Conservation (phyloP, 768 basidiomycete genomes). For the Kwoniella pini region DNA sequence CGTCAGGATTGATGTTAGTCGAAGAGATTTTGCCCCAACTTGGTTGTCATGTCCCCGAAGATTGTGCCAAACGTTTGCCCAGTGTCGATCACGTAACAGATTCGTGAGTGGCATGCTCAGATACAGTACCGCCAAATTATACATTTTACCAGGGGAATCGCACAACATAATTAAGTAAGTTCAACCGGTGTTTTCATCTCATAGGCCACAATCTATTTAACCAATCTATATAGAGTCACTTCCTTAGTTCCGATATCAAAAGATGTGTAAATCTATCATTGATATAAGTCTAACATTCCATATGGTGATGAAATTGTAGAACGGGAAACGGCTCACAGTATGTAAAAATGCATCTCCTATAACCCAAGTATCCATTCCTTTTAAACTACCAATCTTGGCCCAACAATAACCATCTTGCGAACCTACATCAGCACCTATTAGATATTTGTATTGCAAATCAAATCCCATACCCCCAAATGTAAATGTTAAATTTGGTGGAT, state of each 20-base stretch:
- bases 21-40: too few relatives aligned
- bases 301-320: not conserved
- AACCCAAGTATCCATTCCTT: constrained; percentile 12
- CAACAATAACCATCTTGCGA: constrained; percentile 9
- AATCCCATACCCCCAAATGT: constrained; percentile 10
- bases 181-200: too few relatives aligned
- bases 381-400: constrained; percentile 11
- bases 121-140: too few relatives aligned
- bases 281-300: not conserved
- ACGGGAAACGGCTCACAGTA: constrained; percentile 2
- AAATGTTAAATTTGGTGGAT: constrained; percentile 3
- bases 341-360: constrained; percentile 15
- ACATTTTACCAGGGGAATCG: too few relatives aligned
- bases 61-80: too few relatives aligned
- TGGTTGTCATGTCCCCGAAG: too few relatives aligned
- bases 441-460: constrained; percentile 12
- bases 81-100: too few relatives aligned
- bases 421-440: constrained; percentile 1
- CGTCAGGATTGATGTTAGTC: too few relatives aligned
- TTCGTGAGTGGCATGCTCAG: too few relatives aligned
- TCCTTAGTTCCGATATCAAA: constrained; percentile 16
- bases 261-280: constrained; percentile 8
- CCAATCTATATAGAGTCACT: constrained; percentile 15
- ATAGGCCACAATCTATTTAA: not conserved
- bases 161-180: too few relatives aligned